These are phyloP conservation scores for Litchi chinensis DNA, from an alignment of 345 rosid species.

Conservation along the genomic window DNA sequence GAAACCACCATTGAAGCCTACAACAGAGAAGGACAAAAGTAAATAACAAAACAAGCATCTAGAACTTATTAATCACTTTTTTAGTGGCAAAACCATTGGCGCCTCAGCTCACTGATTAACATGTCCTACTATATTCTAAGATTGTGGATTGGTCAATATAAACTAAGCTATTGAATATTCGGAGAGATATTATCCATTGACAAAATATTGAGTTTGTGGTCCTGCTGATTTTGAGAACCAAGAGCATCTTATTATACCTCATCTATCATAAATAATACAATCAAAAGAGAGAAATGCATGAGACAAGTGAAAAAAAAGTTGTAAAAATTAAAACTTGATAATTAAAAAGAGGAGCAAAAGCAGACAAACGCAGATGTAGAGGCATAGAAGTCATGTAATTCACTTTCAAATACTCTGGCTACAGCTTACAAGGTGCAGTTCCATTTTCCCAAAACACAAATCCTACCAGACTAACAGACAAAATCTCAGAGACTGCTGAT, in stretches of 20 bases:
- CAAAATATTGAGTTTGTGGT: too few relatives aligned
- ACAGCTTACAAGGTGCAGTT: conserved; percentile 12
- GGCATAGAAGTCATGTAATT: conserved; percentile 12
- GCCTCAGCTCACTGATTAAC: background rate
- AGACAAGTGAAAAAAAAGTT: too few relatives aligned
- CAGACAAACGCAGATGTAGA: conserved; percentile 11
- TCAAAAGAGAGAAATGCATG: background rate
- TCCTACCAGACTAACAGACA: conserved; percentile 38
- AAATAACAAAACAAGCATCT: background rate
- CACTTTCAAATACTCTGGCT: conserved; percentile 14
- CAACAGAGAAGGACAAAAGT: background rate
- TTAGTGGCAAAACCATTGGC: background rate
- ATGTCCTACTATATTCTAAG: too few relatives aligned
- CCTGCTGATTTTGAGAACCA: too few relatives aligned
- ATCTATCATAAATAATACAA: background rate
- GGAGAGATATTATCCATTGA: too few relatives aligned
- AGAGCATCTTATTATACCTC: too few relatives aligned
- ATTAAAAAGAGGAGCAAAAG: background rate
- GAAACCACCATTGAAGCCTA: background rate
- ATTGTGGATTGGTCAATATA: too few relatives aligned
- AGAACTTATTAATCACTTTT: background rate
- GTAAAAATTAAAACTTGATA: too few relatives aligned
- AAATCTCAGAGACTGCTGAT: conserved; percentile 33
- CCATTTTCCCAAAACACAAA: conserved; percentile 28
- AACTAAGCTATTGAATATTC: background rate